Evolutionary conservation across 2,329 filamentous ascomycete species (phyloP).

Genomic region (Pestalotiopsis sp.): DNA sequence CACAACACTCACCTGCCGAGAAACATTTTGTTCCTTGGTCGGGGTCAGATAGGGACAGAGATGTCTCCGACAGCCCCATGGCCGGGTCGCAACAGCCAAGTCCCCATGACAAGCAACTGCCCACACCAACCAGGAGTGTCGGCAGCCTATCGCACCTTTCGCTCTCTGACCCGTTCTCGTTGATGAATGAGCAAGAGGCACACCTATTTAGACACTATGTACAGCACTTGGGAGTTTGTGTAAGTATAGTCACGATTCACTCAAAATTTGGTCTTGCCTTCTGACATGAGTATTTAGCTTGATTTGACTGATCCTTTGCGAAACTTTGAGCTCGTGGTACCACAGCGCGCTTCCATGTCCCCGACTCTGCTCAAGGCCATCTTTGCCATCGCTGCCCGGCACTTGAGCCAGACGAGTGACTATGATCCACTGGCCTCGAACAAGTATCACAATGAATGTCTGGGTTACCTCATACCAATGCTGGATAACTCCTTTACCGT

Average conservation of each 20-base stretch:
- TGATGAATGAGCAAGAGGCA: conserved; percentile 34
- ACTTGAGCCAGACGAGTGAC: conserved; percentile 50
- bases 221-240: conserved; percentile 36
- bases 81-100: conserved; percentile 13
- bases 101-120: conserved; percentile 6
- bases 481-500: conserved; percentile 40
- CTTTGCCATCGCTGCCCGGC: conserved; percentile 56
- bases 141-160: conserved; percentile 7
- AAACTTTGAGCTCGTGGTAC: conserved; percentile 58
- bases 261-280: not conserved
- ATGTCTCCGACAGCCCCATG: conserved; percentile 11
- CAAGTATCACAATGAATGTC: conserved; percentile 55
- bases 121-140: conserved; percentile 16
- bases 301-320: conserved; percentile 34
- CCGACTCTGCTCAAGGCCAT: conserved; percentile 59
- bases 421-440: conserved; percentile 54
- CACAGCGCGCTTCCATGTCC: conserved; percentile 51
- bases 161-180: conserved; percentile 26
- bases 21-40: conserved; percentile 12
- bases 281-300: conserved; percentile 22
- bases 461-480: conserved; percentile 51
- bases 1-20: conserved; percentile 9
- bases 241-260: conserved; percentile 22
- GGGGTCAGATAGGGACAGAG: not conserved
- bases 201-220: conserved; percentile 38